Base-by-base conservation (phyloP, 108 stramenopile species). In the Conticribra weissflogii region DNA sequence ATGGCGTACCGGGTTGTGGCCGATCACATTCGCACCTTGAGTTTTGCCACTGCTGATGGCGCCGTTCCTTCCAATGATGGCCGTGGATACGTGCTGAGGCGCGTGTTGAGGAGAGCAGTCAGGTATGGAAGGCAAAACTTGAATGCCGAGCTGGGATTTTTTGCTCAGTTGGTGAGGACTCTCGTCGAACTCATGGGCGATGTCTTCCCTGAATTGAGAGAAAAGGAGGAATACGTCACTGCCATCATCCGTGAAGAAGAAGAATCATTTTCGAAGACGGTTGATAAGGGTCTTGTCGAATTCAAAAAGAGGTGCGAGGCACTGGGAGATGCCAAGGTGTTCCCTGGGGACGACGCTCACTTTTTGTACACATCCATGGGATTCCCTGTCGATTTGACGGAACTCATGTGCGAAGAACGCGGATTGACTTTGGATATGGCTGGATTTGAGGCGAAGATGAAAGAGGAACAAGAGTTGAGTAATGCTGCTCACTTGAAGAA, bases 1-100 rank as follows among this genome's bases (percentile, higher is more conserved):
- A 99, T 97, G 96, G 99, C 99, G 60, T 99, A 99, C 85, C 89
- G 99, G 32, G 99, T 98, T 25, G 95, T 98, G 29, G 99, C 99
- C 44, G 99, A 99, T 88, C 99, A 99, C 83, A 91, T 98, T 54
- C 95, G 99, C 33, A 98, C 98, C 1, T 72, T 99, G 56, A 85
- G 81, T 15, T 97, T 98, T 75, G 97, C 99, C 75, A 98, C 98
- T 85, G 92, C 98, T 31, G 99, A 99, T 88, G 99, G 99, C 18
- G 97, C 97, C 25, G 87, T 92, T 51, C 99, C 99, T n/a, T 93
- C 88, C 31, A 97, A 96, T 72, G 98, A 98, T 54, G 99, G 98
- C 31, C 88, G 99, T 34, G 99, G 99, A 23, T 99, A 99, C 74
- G 99, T 98, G 5, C 78, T 99, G 17, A 78, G 99, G 49, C 88